Evolutionary conservation across 306 rosid species (phyloP).

Genomic region (Datisca glomerata): DNA sequence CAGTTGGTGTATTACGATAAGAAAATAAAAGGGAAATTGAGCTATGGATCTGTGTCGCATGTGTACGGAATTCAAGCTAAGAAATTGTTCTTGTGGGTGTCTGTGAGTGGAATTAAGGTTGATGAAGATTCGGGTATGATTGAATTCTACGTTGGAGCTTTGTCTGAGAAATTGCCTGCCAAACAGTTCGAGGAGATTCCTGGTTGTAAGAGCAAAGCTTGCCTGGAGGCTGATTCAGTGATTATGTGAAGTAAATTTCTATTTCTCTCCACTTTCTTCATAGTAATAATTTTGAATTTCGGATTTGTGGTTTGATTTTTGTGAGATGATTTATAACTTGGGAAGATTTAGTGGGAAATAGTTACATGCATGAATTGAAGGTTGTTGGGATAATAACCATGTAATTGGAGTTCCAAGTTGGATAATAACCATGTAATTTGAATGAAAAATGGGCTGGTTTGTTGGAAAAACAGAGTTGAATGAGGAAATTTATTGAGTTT

Average conservation of each 20-base stretch:
- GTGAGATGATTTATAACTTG: no score
- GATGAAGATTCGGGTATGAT: conserved; percentile 25
- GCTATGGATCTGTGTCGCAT: conserved; percentile 32
- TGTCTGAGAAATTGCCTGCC: conserved; percentile 43
- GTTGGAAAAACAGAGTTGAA: no score
- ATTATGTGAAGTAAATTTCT: conserved; percentile 16
- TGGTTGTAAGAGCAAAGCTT: conserved; percentile 22
- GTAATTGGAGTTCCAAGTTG: no score
- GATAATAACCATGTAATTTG: no score
- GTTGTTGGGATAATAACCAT: no score
- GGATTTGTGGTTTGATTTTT: no score
- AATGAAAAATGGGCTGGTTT: no score
- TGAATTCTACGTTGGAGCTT: conserved; percentile 42
- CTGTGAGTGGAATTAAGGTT: conserved; percentile 39
- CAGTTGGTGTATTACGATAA: conserved; percentile 40
- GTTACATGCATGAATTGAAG: no score
- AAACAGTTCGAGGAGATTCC: conserved; percentile 39
- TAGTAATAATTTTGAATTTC: no score
- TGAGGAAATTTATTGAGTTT: no score
- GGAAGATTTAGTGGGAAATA: no score
- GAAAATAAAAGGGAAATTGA: conserved; percentile 34
- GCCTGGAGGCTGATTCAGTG: neutral
- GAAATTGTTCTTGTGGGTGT: conserved; percentile 46
- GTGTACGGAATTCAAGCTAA: conserved; percentile 65
- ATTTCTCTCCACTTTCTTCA: neutral